phyloP scores from a whole-genome alignment of 2,329 filamentous ascomycete species.

The Incumbomyces lentus region DNA sequence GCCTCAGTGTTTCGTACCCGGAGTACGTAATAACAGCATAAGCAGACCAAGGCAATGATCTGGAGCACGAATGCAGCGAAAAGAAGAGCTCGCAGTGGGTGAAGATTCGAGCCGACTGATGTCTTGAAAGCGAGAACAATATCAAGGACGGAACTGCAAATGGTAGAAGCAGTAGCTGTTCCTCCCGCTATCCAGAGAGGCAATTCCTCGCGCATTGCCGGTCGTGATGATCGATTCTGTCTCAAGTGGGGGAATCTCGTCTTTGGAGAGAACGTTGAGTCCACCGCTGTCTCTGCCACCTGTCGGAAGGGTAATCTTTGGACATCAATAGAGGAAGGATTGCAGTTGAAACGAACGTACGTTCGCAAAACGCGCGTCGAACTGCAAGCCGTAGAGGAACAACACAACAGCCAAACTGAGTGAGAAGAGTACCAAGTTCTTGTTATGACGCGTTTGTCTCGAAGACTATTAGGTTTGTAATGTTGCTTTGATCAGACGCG shows the following conservation, averaged over 20 bases:
- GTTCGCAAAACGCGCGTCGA: background rate
- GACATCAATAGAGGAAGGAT: conserved; percentile 2
- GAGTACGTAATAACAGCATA: conserved; percentile 13
- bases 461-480: no score
- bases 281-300: background rate
- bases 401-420: background rate
- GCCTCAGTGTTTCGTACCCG: background rate
- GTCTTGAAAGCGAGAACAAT: conserved; percentile 14
- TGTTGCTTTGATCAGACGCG: no score
- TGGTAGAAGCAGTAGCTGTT: conserved; percentile 12
- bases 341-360: background rate
- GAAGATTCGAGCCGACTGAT: conserved; percentile 4
- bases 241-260: background rate
- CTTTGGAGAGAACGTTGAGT: background rate
- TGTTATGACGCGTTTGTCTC: no score
- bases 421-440: background rate
- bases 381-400: background rate
- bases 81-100: conserved; percentile 12
- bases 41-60: conserved; percentile 9
- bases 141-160: conserved; percentile 15
- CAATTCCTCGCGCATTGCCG: conserved; percentile 2
- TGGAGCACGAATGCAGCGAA: conserved; percentile 16
- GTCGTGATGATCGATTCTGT: background rate
- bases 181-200: conserved; percentile 15
- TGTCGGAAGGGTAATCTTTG: conserved; percentile 7